These are phyloP conservation scores for Amauroascus verrucosus DNA, from an alignment of 2,329 filamentous ascomycete species.

Conservation along the genomic window DNA sequence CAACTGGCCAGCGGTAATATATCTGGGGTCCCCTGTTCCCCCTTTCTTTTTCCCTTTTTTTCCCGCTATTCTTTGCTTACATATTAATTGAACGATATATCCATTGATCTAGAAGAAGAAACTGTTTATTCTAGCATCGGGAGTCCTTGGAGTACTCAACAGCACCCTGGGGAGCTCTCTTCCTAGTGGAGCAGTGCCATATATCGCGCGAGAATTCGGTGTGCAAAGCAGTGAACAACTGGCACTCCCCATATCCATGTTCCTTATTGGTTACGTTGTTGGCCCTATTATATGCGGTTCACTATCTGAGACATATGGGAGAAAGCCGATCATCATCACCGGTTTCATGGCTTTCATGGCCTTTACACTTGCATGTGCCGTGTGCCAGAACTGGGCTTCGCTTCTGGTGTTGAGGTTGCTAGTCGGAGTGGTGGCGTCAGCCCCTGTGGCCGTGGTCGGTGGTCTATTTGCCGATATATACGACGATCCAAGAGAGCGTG, in stretches of 20 bases:
- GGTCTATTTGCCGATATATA: conserved; percentile 42
- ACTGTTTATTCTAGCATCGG: conserved; percentile 27
- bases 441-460: conserved; percentile 37
- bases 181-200: conserved; percentile 30
- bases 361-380: conserved; percentile 37
- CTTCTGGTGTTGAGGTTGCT: conserved; percentile 39
- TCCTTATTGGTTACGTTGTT: conserved; percentile 34
- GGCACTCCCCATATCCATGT: conserved; percentile 33
- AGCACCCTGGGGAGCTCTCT: conserved; percentile 34
- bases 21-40: background rate
- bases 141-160: conserved; percentile 29
- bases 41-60: background rate
- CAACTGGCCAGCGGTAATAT: conserved; percentile 27
- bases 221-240: conserved; percentile 27
- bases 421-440: conserved; percentile 36
- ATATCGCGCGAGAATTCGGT: conserved; percentile 30
- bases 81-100: background rate
- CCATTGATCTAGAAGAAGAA: conserved; percentile 23
- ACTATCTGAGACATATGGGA: conserved; percentile 36
- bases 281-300: conserved; percentile 38
- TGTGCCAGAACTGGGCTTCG: conserved; percentile 34
- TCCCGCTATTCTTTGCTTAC: too few species aligned
- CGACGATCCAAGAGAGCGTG: conserved; percentile 35
- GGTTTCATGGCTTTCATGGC: conserved; percentile 40
- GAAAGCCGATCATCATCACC: conserved; percentile 37